These are phyloP conservation scores for Clausena lansium DNA, from an alignment of 345 rosid species.

Conservation along the genomic window DNA sequence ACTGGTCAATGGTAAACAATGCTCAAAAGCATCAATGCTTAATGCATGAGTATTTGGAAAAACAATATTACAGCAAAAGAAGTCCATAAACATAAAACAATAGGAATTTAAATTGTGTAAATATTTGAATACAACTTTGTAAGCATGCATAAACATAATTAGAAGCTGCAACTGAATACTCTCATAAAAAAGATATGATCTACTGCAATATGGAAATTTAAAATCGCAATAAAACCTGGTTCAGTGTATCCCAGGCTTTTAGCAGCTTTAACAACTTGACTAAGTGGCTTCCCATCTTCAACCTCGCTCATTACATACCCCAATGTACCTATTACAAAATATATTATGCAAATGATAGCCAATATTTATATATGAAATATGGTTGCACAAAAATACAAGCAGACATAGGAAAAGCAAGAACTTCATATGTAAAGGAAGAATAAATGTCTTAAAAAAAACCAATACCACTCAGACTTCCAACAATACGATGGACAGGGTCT, in stretches of 20 bases:
- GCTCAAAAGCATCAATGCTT: not conserved
- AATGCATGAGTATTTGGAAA: not conserved
- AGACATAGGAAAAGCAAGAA: not conserved
- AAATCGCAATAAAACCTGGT: slow-evolving; percentile 58
- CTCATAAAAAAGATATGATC: slow-evolving; percentile 6
- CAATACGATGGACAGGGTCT: slow-evolving; percentile 58
- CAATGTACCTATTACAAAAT: slow-evolving; percentile 55
- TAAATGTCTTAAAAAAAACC: slow-evolving; percentile 14
- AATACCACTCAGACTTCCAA: slow-evolving; percentile 90
- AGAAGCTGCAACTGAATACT: not conserved
- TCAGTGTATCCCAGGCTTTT: slow-evolving; percentile 90
- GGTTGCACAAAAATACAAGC: slow-evolving; percentile 9
- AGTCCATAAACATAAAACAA: not conserved
- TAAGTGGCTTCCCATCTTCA: slow-evolving; percentile 83
- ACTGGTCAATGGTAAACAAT: too few relatives aligned
- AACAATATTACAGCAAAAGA: not conserved
- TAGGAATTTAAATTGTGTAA: not conserved
- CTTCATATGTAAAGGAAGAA: slow-evolving; percentile 4
- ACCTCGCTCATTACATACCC: slow-evolving; percentile 97
- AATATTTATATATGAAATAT: not conserved
- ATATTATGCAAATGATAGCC: slow-evolving; percentile 7
- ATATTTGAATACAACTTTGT: not conserved
- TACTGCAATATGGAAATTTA: slow-evolving; percentile 8
- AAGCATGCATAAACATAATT: not conserved
- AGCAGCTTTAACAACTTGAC: slow-evolving; percentile 86